Evolutionary conservation across 108 stramenopile species (phyloP).

Genomic region (Asterionellopsis glacialis): DNA sequence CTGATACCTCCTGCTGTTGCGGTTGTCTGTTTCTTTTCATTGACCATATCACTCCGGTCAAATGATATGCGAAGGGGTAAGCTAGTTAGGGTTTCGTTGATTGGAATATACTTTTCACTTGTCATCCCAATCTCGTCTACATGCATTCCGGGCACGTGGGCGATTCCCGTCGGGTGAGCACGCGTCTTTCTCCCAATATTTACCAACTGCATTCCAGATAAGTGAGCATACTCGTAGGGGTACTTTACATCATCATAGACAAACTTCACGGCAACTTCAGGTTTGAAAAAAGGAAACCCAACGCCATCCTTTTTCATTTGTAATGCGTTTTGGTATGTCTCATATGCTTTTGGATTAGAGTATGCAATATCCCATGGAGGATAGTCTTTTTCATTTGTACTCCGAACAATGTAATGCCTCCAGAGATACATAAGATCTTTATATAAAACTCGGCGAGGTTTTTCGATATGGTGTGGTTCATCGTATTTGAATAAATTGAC

Average conservation of each 20-base stretch:
- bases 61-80: conserved; percentile 84
- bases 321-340: conserved; percentile 39
- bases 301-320: conserved; percentile 49
- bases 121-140: conserved; percentile 94
- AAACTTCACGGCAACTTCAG: conserved; percentile 72
- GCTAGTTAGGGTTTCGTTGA: conserved; percentile 83
- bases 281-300: conserved; percentile 82
- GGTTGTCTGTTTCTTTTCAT: conserved; percentile 21
- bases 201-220: conserved; percentile 55
- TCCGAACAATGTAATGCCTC: conserved; percentile 23
- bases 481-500: conserved; percentile 75
- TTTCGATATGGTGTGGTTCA: conserved; percentile 56
- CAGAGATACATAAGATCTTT: conserved; percentile 56
- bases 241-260: conserved; percentile 65
- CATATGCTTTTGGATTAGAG: conserved; percentile 49
- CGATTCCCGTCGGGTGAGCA: conserved; percentile 55
- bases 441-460: conserved; percentile 59
- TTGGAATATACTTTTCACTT: conserved; percentile 87
- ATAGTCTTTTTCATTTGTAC: conserved; percentile 10
- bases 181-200: conserved; percentile 20
- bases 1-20: conserved; percentile 67
- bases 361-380: conserved; percentile 74
- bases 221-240: conserved; percentile 56
- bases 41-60: conserved; percentile 58
- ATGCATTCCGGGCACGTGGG: conserved; percentile 76